phyloP scores from a whole-genome alignment of 140 eudicot species.

The Ambrosia hybrid region DNA sequence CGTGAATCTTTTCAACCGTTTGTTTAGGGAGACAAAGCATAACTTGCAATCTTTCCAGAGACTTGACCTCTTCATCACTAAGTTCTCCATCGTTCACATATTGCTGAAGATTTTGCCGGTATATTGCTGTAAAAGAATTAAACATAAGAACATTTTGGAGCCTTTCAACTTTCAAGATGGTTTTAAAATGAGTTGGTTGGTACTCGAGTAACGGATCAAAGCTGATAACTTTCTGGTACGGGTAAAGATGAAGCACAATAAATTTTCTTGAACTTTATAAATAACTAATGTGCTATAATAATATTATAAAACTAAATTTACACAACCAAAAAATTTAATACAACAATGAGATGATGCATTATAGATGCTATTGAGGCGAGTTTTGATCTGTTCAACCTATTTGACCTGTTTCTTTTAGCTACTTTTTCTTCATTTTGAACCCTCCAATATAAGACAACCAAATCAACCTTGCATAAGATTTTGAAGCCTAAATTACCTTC shows the following conservation, averaged over 20 bases:
- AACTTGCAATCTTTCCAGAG: slow-evolving; percentile 73
- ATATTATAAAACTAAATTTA: not conserved
- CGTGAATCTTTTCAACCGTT: slow-evolving; percentile 82
- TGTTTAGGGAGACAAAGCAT: slow-evolving; percentile 88
- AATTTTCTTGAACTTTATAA: not conserved
- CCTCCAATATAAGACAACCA: not conserved
- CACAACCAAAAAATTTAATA: not conserved
- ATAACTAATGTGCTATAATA: not conserved
- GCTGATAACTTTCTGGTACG: not conserved
- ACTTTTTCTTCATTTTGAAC: not conserved
- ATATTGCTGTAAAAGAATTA: slow-evolving; percentile 52
- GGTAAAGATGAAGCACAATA: slow-evolving; percentile 3
- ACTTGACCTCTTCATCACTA: slow-evolving; percentile 68
- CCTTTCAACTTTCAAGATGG: not conserved
- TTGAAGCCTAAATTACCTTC: slow-evolving; percentile 51
- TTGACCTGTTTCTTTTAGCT: slow-evolving; percentile 1
- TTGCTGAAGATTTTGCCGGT: slow-evolving; percentile 86
- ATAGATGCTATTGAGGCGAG: not conserved
- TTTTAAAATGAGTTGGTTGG: not conserved
- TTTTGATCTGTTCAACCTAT: not conserved
- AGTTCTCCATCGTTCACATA: slow-evolving; percentile 76
- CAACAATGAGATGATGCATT: not conserved
- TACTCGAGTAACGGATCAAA: not conserved
- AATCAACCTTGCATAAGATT: not conserved
- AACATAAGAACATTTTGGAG: not conserved